Evolutionary conservation across 495 filamentous ascomycete species (phyloP).

Genomic region (Penicillium argentinense): DNA sequence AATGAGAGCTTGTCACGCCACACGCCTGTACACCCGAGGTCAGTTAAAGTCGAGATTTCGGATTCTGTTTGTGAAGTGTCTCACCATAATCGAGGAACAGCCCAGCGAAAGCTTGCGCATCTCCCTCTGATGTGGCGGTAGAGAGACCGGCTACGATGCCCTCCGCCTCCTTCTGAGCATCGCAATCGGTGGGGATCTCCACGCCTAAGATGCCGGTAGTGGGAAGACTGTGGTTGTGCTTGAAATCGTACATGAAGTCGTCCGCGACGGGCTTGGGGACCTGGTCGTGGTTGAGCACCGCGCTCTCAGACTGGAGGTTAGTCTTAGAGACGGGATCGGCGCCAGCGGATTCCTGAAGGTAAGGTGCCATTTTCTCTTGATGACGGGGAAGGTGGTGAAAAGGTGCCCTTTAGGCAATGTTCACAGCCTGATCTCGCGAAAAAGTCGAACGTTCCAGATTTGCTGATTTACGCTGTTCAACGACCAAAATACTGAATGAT

Average conservation of each 20-base stretch:
- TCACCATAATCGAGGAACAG: slow-evolving; percentile 24
- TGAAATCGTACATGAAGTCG: slow-evolving; percentile 30
- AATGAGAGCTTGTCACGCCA: slow-evolving; percentile 29
- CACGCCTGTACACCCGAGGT: slow-evolving; percentile 15
- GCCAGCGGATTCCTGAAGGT: slow-evolving; percentile 4
- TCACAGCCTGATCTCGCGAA: slow-evolving; percentile 5
- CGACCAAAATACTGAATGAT: neutral
- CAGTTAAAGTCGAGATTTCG: slow-evolving; percentile 3
- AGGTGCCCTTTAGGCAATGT: slow-evolving; percentile 3
- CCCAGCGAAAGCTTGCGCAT: slow-evolving; percentile 20
- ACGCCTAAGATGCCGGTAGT: slow-evolving; percentile 14
- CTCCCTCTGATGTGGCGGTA: slow-evolving; percentile 5
- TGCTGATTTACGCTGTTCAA: neutral
- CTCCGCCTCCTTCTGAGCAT: slow-evolving; percentile 20
- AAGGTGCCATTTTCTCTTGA: slow-evolving; percentile 15
- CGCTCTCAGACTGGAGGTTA: neutral
- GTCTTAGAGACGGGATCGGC: neutral
- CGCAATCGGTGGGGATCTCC: slow-evolving; percentile 17
- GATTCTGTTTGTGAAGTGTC: neutral
- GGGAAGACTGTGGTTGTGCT: slow-evolving; percentile 34
- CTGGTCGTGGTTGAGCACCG: slow-evolving; percentile 8
- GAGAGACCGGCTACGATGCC: slow-evolving; percentile 15
- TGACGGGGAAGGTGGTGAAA: neutral
- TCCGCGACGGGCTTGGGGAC: slow-evolving; percentile 14
- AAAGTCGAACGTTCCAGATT: neutral